Conservation (phyloP, 192 early-diverging fungal species). For the Podila epicladia region DNA sequence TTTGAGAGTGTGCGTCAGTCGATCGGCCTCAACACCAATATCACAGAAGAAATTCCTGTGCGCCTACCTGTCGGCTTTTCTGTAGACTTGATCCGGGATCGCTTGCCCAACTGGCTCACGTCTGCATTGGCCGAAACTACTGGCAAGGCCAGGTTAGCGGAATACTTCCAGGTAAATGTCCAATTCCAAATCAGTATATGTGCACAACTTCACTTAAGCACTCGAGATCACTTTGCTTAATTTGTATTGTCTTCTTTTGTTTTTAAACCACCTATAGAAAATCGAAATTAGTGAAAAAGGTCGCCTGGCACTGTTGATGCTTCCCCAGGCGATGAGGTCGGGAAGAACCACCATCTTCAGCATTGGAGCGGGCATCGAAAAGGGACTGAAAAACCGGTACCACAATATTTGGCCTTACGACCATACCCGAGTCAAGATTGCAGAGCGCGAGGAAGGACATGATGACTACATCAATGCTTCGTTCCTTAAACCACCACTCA, state of each 20-base stretch:
- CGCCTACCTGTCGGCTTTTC: slow-evolving; percentile 56
- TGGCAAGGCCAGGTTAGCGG: slow-evolving; percentile 44
- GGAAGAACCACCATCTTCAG: slow-evolving; percentile 68
- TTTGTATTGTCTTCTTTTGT: not conserved
- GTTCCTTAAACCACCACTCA: slow-evolving; percentile 42
- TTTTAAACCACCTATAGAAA: slow-evolving; percentile 29
- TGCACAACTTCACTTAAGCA: too few species aligned
- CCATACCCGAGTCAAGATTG: slow-evolving; percentile 63
- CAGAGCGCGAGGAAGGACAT: slow-evolving; percentile 28
- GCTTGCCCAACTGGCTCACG: slow-evolving; percentile 36
- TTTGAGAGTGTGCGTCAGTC: slow-evolving; percentile 72
- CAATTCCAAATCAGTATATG: not conserved
- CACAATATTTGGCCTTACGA: slow-evolving; percentile 88
- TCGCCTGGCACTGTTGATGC: slow-evolving; percentile 77
- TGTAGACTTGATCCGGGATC: slow-evolving; percentile 20
- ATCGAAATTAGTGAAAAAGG: slow-evolving; percentile 74
- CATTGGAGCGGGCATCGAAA: slow-evolving; percentile 83
- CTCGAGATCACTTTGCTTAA: too few species aligned
- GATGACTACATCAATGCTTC: slow-evolving; percentile 57
- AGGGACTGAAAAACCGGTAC: slow-evolving; percentile 82
- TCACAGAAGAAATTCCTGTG: slow-evolving; percentile 64
- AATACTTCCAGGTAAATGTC: slow-evolving; percentile 47
- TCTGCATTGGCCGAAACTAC: slow-evolving; percentile 11
- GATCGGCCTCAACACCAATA: slow-evolving; percentile 62
- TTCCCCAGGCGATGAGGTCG: slow-evolving; percentile 61